Evolutionary conservation across 805 yeast genomes (phyloP), one percentile per base, ranked within the genome.

Genomic region (Yarrowia deformans): DNA sequence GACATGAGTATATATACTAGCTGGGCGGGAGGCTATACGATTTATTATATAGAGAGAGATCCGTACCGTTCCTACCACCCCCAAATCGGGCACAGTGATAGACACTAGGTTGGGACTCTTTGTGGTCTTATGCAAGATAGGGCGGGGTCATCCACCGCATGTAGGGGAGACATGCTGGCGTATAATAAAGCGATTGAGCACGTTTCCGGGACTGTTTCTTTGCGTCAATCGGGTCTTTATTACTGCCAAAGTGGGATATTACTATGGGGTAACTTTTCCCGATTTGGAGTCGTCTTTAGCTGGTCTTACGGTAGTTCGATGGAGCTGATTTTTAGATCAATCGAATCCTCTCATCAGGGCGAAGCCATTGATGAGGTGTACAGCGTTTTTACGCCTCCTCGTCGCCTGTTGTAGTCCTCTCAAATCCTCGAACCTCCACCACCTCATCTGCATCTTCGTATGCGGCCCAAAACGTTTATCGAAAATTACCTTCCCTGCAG

Each of bases 401-500:
- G 16, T 7, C 52, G 4, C 5, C 4, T 32, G 7, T 18, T 7
- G 16, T 3, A 9, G 8, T 12, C 13, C 0, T 23, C 18, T 8
- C 18, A 48, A 19, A 29, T 6, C 40, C 6, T 16, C 13, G 39
- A 9, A 5, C 52, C n/a, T 14, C 8, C 9, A 19, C 14, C 12
- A 45, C 12, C 35, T 35, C 14, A 6, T 12, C 13, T 18, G n/a
- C 58, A 54, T 54, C 34, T 12, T 12, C 13, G 5, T 32, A 54
- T 54, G 60, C 60, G 39, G 23, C 42, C 46, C 14, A 1, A 52
- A 52, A 54, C 60, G 60, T 54, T 35, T 39, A 39, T 54, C 18
- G 39, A 14, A 19, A 39, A 54, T 54, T 54, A 54, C 60, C 60
- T 54, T 54, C 60, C 60, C 60, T 54, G 60, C 60, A 54, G 60